Base-by-base conservation (phyloP, 2,329 filamentous ascomycete species). In the Penicillium sp. region DNA sequence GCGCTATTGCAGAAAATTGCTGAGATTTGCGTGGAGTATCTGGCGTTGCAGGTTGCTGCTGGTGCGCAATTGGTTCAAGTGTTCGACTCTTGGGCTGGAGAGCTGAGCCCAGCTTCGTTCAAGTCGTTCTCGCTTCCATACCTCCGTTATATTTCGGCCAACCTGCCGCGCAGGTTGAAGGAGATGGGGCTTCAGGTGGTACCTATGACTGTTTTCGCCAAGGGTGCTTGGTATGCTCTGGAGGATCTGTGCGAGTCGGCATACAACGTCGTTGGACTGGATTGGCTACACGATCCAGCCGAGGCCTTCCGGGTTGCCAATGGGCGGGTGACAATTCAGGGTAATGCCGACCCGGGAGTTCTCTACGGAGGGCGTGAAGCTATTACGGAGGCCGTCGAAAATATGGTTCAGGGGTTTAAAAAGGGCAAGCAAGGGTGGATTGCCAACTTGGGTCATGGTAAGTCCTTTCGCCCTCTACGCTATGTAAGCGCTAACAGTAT, bases 181-280 rank as follows among this genome's bases (percentile, higher is more conserved):
- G 90, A 91, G 74, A 84, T 96, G 73, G 88, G 89, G 0, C 80
- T 94, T 56, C 91, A 93, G 61, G 84, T 82, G 11, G 94, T 99
- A 3, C 95, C 95, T 3, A 97, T 98, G 93, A 96, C 93, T 5
- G 93, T 98, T 26, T 99, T 99, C 77, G 93, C 95, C 41, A 99
- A 99, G 82, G 95, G 95, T 11, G 94, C 95, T 11, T 98, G 95
- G 91, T 95, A 96, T 78, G 92, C 93, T 4, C 84, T 99, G 53
- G 91, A 97, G 69, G 88, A 91, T 35, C 86, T 95, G 21, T 97
- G 93, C 81, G 83, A 93, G 72, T 86, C 93, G 17, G 93, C 93
- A 46, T 99, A 98, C 82, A 87, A 98, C 73, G 92, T 97, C 44
- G 91, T 99, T 60, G 92, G 95, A 5, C 83, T 99, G 67, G 95